A percentile compares a stretch with the other conserved stretches of the same genome.
phyloP scores from a whole-genome alignment of 2,329 filamentous ascomycete genomes.

The Clonostachys byssicola region DNA sequence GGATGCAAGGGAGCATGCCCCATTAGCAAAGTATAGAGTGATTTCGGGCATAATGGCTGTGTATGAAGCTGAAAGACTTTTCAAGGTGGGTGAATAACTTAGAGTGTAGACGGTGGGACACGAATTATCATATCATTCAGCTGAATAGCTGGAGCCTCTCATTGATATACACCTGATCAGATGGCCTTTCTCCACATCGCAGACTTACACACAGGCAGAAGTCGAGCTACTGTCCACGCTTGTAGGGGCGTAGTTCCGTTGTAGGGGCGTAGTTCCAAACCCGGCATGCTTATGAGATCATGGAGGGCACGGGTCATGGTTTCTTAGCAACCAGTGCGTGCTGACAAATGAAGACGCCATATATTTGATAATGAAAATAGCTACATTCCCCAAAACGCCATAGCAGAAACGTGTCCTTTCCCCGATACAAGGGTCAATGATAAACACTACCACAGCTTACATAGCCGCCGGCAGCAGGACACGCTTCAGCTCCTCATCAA shows the following conservation, averaged over 20 bases:
- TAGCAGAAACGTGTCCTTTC: neutral
- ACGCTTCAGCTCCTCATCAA: neutral
- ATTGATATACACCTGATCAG: neutral
- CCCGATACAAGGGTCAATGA: too few species aligned
- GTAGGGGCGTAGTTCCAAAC: too few species aligned
- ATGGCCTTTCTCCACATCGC: neutral
- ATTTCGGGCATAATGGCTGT: constrained; percentile 9
- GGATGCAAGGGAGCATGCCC: constrained; percentile 19
- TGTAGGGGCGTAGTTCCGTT: too few species aligned
- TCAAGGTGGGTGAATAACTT: neutral
- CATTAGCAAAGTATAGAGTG: constrained; percentile 19
- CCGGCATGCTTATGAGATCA: neutral
- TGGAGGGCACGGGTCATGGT: neutral
- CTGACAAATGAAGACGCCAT: neutral
- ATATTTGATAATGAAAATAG: neutral
- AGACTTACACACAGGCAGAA: neutral
- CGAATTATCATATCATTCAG: neutral
- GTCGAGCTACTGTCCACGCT: neutral
- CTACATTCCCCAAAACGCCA: neutral
- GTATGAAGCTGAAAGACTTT: neutral
- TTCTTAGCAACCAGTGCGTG: neutral
- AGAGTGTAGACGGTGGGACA: neutral
- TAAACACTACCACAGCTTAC: too few species aligned
- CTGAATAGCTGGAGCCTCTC: neutral
- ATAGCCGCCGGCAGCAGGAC: neutral